Evolutionary conservation across 2,329 filamentous ascomycete genomes (phyloP).

Genomic region (Magnaporthiopsis rhizophila): DNA sequence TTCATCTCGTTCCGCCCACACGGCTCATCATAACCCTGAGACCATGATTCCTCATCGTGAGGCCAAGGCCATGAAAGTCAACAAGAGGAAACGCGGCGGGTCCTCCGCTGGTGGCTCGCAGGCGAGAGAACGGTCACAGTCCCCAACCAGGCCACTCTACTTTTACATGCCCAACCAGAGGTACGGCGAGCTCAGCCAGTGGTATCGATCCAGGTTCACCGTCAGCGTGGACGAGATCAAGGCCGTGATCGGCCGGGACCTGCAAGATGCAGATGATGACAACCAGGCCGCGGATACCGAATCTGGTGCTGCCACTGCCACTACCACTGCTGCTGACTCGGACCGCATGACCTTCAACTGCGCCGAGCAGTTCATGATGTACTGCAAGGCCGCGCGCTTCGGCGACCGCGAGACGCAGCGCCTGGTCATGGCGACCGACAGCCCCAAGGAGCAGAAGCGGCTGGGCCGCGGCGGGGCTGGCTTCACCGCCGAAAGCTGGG

Average conservation of each 20-base stretch:
- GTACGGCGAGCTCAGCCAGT: constrained; percentile 28
- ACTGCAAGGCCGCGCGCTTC: constrained; percentile 30
- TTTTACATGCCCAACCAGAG: constrained; percentile 23
- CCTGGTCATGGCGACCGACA: constrained; percentile 2
- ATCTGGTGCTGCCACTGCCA: background rate
- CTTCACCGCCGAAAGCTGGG: constrained; percentile 11
- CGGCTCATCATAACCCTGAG: no score
- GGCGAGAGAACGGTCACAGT: no score
- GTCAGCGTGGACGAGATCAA: constrained; percentile 21
- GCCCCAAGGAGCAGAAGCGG: constrained; percentile 10
- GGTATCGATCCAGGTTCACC: constrained; percentile 22
- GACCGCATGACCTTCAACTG: constrained; percentile 23
- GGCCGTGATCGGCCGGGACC: constrained; percentile 18
- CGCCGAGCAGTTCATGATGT: constrained; percentile 26
- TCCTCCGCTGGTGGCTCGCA: no score
- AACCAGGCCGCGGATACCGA: background rate
- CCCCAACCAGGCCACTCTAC: constrained; percentile 14
- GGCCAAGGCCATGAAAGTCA: no score
- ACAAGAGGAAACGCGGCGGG: no score
- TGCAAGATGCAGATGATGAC: constrained; percentile 13
- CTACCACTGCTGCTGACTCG: background rate
- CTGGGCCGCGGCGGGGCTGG: constrained; percentile 10
- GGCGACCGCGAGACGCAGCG: constrained; percentile 17
- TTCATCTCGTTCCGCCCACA: no score
- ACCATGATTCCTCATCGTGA: no score